Conservation (phyloP, 2,329 filamentous ascomycete genomes). For the Cadophora sp. region DNA sequence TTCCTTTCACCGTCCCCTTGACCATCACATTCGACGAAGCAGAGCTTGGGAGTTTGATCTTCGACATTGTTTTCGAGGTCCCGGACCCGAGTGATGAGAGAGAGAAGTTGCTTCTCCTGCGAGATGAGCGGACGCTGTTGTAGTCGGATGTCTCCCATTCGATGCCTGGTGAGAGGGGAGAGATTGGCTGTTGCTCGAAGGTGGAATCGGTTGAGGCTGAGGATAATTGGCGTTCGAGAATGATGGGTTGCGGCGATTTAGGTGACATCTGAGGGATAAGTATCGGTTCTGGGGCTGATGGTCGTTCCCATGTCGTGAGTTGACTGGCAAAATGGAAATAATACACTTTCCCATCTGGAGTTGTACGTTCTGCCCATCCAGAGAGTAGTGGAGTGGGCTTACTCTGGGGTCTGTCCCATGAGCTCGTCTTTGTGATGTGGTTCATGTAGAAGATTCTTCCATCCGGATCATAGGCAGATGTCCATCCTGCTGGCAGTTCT, state of each 20-base stretch:
- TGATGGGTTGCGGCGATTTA: not conserved
- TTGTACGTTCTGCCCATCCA: not conserved
- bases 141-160: not conserved
- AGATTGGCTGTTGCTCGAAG: not conserved
- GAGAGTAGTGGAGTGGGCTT: not conserved
- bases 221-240: not conserved
- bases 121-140: not conserved
- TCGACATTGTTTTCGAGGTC: not conserved
- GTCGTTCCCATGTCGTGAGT: not conserved
- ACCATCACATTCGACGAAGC: not conserved
- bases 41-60: not conserved
- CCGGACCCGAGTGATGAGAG: not conserved
- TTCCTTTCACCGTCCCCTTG: not conserved
- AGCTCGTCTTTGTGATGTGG: not conserved
- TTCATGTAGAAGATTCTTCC: slow-evolving; percentile 3
- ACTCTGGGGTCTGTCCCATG: not conserved
- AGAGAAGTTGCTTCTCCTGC: not conserved
- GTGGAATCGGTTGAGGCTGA: not conserved
- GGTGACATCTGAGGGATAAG: not conserved
- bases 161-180: not conserved
- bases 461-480: not conserved
- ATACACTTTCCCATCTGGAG: not conserved
- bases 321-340: not conserved
- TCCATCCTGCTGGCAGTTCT: not conserved
- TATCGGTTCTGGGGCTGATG: not conserved